A percentile compares a stretch with the other conserved stretches of the same genome.
These are phyloP conservation scores for Suhomyces bolitotheri DNA, from an alignment of 1,139 yeast species.

Conservation along the genomic window DNA sequence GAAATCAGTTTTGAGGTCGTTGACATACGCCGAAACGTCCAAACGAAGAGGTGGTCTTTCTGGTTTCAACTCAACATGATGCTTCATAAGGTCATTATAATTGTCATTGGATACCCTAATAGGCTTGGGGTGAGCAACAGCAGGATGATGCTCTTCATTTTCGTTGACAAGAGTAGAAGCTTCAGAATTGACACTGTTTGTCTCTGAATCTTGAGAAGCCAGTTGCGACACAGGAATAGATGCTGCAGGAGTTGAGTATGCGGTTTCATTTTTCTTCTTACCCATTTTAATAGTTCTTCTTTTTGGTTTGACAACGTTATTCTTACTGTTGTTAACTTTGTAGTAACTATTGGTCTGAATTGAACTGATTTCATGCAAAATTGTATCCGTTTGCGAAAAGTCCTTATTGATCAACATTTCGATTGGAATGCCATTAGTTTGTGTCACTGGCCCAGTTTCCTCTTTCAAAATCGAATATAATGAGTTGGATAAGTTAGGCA, in stretches of 20 bases:
- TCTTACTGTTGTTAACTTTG: slow-evolving; percentile 30
- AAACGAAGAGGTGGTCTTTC: slow-evolving; percentile 2
- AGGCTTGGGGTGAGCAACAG: slow-evolving; percentile 30
- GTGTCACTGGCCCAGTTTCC: slow-evolving; percentile 13
- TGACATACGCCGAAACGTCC: slow-evolving; percentile 5
- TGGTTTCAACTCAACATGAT: slow-evolving; percentile 8
- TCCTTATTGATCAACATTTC: slow-evolving; percentile 33
- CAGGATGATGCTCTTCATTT: slow-evolving; percentile 4
- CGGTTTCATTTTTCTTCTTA: slow-evolving; percentile 18
- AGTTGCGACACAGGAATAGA: slow-evolving; percentile 6
- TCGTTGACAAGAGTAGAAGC: slow-evolving; percentile 19
- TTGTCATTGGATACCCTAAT: slow-evolving; percentile 21
- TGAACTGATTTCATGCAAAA: slow-evolving; percentile 46
- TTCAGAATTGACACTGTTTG: slow-evolving; percentile 11
- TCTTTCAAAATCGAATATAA: slow-evolving; percentile 30
- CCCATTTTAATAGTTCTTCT: slow-evolving; percentile 49
- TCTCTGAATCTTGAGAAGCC: slow-evolving; percentile 6
- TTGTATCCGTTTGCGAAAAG: slow-evolving; percentile 35
- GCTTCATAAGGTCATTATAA: slow-evolving; percentile 16
- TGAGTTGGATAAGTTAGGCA: slow-evolving; percentile 43
- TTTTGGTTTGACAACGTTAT: slow-evolving; percentile 40
- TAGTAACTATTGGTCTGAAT: slow-evolving; percentile 49
- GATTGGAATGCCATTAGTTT: slow-evolving; percentile 40
- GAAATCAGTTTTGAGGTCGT: slow-evolving; percentile 6
- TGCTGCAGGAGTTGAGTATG: slow-evolving; percentile 2